Evolutionary conservation across 164 flowering plant species (phyloP), one percentile per base, ranked within the genome.

Genomic region (Buxus sempervirens): DNA sequence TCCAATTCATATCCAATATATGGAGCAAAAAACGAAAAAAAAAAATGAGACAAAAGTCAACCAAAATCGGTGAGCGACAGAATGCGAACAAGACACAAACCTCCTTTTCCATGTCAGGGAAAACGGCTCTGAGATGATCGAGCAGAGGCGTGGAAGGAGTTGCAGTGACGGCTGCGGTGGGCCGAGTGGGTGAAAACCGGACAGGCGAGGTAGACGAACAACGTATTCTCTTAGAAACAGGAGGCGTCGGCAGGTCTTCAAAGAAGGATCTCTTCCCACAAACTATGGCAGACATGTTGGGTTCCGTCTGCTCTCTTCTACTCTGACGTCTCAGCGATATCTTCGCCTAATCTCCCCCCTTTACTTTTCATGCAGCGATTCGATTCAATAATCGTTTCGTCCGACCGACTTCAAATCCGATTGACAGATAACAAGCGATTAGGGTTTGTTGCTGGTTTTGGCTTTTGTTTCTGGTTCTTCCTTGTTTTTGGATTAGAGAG

Each of bases 61-160:
- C 3, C 13, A 25, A 53, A 65, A 32, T 5, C 20, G 20, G 22
- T 24, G 62, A 27, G 19, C 20, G 0, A 60, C 24, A 65, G 57
- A 23, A 42, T 21, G 22, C 36, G 10, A 67, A 55, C 27, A 23
- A 42, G n/a, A 60, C 69, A 58, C 10, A 24, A 51, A 88, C 93
- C 93, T 83, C 76, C 26, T 77, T 82, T 55, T 86, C 91, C 91
- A 85, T 87, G 28, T 81, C 82, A 56, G 91, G 93, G 64, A 87
- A 88, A 60, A 82, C 38, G 9, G 79, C 75, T 24, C 54, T 32
- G 41, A 86, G 86, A 60, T 80, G 83, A 38, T 85, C 83, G 60
- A 85, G 36, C 10, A 60, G 54, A 21, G 56, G 56, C 59, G 53
- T 23, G 19, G 76, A 48, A 1, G 45, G 28, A 9, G 75, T 54